phyloP scores from a whole-genome alignment of 371 early-diverging fungal species.

The Mucor indicus region DNA sequence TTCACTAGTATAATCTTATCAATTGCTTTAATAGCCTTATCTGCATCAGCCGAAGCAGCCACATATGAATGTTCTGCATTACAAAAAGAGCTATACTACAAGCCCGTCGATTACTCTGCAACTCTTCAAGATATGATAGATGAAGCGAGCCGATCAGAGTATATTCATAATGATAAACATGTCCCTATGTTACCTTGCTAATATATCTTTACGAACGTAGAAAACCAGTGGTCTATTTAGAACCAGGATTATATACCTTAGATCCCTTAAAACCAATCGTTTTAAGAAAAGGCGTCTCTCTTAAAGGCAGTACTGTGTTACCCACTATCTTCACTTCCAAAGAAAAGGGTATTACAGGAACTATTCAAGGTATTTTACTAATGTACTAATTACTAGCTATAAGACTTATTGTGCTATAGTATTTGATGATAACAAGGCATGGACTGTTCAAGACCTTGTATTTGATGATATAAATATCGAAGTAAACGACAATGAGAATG shows the following conservation, averaged over 20 bases:
- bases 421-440: slow-evolving; percentile 9
- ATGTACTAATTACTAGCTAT: neutral
- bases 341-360: slow-evolving; percentile 3
- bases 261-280: slow-evolving; percentile 16
- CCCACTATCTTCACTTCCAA: slow-evolving; percentile 17
- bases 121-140: slow-evolving; percentile 31
- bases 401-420: neutral
- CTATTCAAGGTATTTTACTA: slow-evolving; percentile 11
- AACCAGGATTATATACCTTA: slow-evolving; percentile 23
- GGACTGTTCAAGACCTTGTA: slow-evolving; percentile 39
- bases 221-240: slow-evolving; percentile 24
- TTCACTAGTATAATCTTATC: slow-evolving; percentile 3
- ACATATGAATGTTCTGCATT: slow-evolving; percentile 10
- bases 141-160: slow-evolving; percentile 25
- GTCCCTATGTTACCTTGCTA: neutral
- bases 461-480: slow-evolving; percentile 42
- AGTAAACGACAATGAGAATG: slow-evolving; percentile 21
- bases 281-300: slow-evolving; percentile 16
- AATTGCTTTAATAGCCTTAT: neutral
- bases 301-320: slow-evolving; percentile 4
- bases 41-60: neutral
- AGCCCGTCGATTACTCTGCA: slow-evolving; percentile 5
- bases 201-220: slow-evolving; percentile 4
- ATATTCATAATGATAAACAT: neutral
- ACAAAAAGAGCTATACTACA: slow-evolving; percentile 1